These are phyloP conservation scores for Saccharomycopsis fodiens DNA, from an alignment of 805 yeast genomes.

Conservation along the genomic window DNA sequence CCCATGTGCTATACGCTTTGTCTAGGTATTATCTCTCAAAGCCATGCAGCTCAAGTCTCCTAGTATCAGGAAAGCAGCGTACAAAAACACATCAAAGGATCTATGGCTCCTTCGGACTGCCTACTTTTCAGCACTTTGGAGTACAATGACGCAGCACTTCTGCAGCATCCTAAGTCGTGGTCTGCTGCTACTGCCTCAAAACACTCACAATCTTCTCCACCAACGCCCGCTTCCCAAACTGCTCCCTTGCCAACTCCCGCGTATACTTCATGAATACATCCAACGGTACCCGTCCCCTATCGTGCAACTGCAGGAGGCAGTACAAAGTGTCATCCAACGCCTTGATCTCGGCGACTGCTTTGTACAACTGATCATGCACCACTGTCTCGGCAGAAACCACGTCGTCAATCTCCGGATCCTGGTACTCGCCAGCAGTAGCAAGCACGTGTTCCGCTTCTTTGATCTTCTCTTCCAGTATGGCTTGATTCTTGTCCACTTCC, in stretches of 20 bases:
- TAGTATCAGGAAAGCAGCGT: background rate
- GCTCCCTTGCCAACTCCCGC: slow-evolving; percentile 55
- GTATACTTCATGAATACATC: slow-evolving; percentile 31
- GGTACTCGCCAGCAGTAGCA: slow-evolving; percentile 27
- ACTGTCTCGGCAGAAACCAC: slow-evolving; percentile 43
- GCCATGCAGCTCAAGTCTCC: too few species aligned
- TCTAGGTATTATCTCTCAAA: too few species aligned
- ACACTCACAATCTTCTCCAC: slow-evolving; percentile 32
- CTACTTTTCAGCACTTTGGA: too few species aligned
- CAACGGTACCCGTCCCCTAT: slow-evolving; percentile 34
- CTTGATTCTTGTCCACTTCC: slow-evolving; percentile 26
- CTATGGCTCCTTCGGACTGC: too few species aligned
- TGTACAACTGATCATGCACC: slow-evolving; percentile 55
- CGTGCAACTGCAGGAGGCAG: slow-evolving; percentile 49
- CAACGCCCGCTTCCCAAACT: slow-evolving; percentile 46
- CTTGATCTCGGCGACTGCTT: slow-evolving; percentile 53
- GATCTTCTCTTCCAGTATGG: slow-evolving; percentile 26
- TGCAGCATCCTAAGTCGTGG: too few species aligned
- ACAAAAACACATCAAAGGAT: too few species aligned
- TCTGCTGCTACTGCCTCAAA: background rate
- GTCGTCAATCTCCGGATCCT: slow-evolving; percentile 34
- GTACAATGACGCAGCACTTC: too few species aligned
- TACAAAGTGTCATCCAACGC: slow-evolving; percentile 66
- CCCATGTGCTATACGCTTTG: too few species aligned
- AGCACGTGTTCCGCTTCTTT: slow-evolving; percentile 27